Evolutionary conservation across 352 stramenopile genomes (phyloP), one percentile per base, ranked within the genome.

Genomic region (Pythium pyrilobum): DNA sequence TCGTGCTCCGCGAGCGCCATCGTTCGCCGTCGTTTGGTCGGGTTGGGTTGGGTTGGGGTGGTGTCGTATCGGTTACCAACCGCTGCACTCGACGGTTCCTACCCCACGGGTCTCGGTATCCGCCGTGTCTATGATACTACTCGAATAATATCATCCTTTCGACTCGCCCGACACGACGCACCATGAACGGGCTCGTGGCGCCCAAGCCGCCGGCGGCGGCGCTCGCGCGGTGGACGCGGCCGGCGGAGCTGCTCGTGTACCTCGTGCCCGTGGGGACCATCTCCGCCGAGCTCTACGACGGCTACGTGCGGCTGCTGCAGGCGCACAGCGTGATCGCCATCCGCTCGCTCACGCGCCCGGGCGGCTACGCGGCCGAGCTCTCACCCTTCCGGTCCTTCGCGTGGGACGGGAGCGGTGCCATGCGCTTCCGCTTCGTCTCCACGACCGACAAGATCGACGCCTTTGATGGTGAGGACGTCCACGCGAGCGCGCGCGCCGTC

Each of bases 161-260:
- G n/a, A n/a, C n/a, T n/a, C n/a, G n/a, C n/a, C n/a, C n/a, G n/a
- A n/a, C n/a, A n/a, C n/a, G n/a, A n/a, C n/a, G n/a, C n/a, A n/a
- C n/a, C n/a, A 74, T 74, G 66, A 69, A 67, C 52, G 60, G 44
- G 49, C 64, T 66, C 42, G 64, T 61, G 23, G 51, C 62, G 55
- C 59, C 66, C 62, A 49, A 51, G 62, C 52, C 67, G 51, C 16
- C 59, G 51, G 7, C 59, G 32, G 34, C 48, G 52, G 64, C 51
- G 51, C 50, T 69, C 40, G 29, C 68, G 39, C 73, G 68, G 18
- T 91, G 81, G 81, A 82, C 67, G 63, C 74, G 77, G 37, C 74
- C 69, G 51, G 60, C 71, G 42, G 69, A 92, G 70, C 76, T 92
- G 47, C 80, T 94, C 54, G 77, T 94, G 52, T 94, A 94, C 59